Base-by-base conservation (phyloP, 2,329 filamentous ascomycete species). In the Aspergillus fumigatus region DNA sequence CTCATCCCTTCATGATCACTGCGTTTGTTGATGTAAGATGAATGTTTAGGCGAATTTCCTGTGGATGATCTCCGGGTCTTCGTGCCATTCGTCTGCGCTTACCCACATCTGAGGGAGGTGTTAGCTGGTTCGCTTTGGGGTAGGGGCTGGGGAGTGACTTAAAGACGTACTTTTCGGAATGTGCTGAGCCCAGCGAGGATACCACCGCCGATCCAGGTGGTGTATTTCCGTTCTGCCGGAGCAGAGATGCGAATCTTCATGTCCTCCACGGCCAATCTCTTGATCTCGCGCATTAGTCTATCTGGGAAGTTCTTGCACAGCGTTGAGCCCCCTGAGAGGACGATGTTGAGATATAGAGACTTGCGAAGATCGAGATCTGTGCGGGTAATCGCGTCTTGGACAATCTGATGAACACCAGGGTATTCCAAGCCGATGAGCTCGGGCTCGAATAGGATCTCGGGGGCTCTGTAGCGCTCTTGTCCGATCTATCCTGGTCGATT, bases 171-270 rank as follows among this genome's bases (percentile, higher is more conserved):
- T 89, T 97, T 99, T 80, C 93, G 88, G 79, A 99, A 99, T 54
- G 94, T 99, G 80, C 93, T 97, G 75, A 99, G 78, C 6, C 94
- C 93, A 35, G 94, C 94, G 64, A 99, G 80, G 77, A 99, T 99
- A 74, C 94, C 97, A 55, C 94, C 94, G 62, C 94, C 94, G 66
- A 97, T 97, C 94, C 94, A 99, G 32, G 94, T 99, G 60, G 92
- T 97, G 80, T 97, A 99, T 77, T 97, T 96, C 64, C 94, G 84
- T 81, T 99, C 94, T 5, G 94, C 93, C 54, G 94, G 94, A 53
- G 94, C 94, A 79, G 96, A 96, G 71, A 99, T 99, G 82, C 97
- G 96, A 80, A 99, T 97, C 69, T 92, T 87, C 93, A 97, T 99
- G 74, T 99, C 94, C 81, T 97, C 97, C 66, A 97, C 92, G 10